Conservation (phyloP, 176 grass and related monocot genomes). For the Poa annua region DNA sequence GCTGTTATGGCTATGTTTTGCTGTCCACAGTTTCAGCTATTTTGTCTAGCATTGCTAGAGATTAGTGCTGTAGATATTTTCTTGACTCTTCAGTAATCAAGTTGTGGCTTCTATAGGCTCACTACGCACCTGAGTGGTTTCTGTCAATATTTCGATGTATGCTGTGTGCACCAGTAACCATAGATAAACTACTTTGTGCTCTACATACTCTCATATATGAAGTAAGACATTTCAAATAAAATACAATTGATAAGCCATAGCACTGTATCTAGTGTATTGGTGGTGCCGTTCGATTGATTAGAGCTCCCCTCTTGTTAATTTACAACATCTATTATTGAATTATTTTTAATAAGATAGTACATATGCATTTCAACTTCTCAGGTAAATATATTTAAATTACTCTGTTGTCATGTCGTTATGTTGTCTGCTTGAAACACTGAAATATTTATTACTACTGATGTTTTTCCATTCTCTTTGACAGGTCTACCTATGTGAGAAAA, state of each 20-base stretch:
- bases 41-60: neutral
- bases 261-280: neutral
- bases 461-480: conserved; percentile 45
- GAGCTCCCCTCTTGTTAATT: neutral
- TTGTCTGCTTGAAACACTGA: conserved; percentile 20
- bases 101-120: conserved; percentile 15
- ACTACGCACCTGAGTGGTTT: neutral
- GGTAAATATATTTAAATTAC: neutral
- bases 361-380: conserved; percentile 3
- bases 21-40: neutral
- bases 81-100: conserved; percentile 9
- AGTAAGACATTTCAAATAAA: conserved; percentile 4
- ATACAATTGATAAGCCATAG: neutral
- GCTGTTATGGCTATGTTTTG: conserved; percentile 6
- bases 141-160: neutral
- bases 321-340: neutral
- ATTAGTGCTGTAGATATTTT: conserved; percentile 24
- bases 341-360: conserved; percentile 11
- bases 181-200: neutral
- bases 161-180: neutral
- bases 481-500: conserved; percentile 96
- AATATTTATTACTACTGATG: conserved; percentile 32
- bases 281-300: neutral
- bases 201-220: neutral
- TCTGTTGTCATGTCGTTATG: conserved; percentile 10